These are phyloP conservation scores for Vaccinium corymbosum DNA, from an alignment of 148 eudicot species.

Conservation along the genomic window DNA sequence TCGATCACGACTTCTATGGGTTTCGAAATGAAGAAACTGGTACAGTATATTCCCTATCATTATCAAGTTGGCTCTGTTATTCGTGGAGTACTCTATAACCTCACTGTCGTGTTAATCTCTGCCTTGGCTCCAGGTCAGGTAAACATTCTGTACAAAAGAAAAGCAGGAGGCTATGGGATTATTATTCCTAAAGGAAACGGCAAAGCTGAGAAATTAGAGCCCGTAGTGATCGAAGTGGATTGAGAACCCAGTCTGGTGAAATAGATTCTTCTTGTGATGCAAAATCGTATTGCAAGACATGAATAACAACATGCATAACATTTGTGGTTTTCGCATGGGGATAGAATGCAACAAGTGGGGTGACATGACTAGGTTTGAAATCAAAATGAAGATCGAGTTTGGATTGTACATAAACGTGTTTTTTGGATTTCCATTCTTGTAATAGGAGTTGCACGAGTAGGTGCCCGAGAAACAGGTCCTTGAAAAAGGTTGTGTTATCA, in stretches of 20 bases:
- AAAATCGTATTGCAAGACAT: background rate
- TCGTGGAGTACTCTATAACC: background rate
- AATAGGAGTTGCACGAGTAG: background rate
- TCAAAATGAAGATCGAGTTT: background rate
- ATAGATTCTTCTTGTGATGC: slow-evolving; percentile 17
- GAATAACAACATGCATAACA: background rate
- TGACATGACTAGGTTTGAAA: background rate
- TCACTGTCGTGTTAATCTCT: background rate
- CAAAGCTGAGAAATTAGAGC: slow-evolving; percentile 49
- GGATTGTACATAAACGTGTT: background rate
- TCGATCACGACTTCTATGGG: slow-evolving; percentile 84
- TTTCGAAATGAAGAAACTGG: slow-evolving; percentile 92
- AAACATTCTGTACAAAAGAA: slow-evolving; percentile 78
- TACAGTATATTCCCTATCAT: slow-evolving; percentile 15
- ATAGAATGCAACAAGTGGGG: background rate
- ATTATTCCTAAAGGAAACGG: slow-evolving; percentile 77
- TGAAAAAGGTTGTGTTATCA: background rate
- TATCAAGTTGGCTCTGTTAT: background rate
- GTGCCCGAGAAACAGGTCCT: background rate
- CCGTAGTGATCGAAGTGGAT: slow-evolving; percentile 36
- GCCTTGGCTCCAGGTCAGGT: slow-evolving; percentile 59
- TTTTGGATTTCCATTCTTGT: background rate
- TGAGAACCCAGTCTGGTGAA: slow-evolving; percentile 39
- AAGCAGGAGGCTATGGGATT: slow-evolving; percentile 85
- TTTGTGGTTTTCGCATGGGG: background rate